Evolutionary conservation across 805 yeast genomes (phyloP).

Genomic region (Candida succiphila): DNA sequence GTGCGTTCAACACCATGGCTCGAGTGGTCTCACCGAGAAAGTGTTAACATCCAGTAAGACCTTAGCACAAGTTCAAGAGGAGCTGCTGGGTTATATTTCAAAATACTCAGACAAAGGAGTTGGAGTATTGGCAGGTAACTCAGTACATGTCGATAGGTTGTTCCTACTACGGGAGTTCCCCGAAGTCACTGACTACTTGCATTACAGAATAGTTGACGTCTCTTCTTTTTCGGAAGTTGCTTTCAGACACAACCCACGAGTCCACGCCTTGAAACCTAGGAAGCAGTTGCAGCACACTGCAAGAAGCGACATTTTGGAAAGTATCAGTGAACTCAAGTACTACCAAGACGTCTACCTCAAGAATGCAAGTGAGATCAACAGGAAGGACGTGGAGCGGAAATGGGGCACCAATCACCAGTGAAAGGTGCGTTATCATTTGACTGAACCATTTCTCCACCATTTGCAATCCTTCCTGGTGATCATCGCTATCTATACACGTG

Average conservation of each 20-base stretch:
- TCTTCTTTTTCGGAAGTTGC: constrained; percentile 79
- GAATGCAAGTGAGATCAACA: constrained; percentile 1
- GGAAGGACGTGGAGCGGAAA: background rate
- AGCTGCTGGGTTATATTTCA: constrained; percentile 52
- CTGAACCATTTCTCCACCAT: too few relatives aligned
- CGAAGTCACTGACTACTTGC: constrained; percentile 43
- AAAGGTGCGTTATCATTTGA: too few relatives aligned
- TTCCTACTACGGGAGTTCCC: constrained; percentile 86
- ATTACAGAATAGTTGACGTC: constrained; percentile 83
- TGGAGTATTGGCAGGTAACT: constrained; percentile 83
- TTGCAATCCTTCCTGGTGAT: too few relatives aligned
- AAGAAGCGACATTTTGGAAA: constrained; percentile 75
- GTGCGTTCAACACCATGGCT: constrained; percentile 78
- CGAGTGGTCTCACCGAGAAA: constrained; percentile 66
- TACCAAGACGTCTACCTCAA: constrained; percentile 56
- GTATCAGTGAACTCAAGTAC: constrained; percentile 77
- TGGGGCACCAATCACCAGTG: background rate
- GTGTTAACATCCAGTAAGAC: constrained; percentile 49
- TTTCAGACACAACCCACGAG: constrained; percentile 59
- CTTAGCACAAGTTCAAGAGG: constrained; percentile 50
- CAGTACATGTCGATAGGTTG: constrained; percentile 83
- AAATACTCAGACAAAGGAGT: constrained; percentile 40
- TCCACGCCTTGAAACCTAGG: constrained; percentile 46
- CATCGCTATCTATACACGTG: too few relatives aligned
- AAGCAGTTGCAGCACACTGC: constrained; percentile 82